Base-by-base conservation (phyloP, 1,284 basidiomycete genomes). In the Rhodotorula sp. region DNA sequence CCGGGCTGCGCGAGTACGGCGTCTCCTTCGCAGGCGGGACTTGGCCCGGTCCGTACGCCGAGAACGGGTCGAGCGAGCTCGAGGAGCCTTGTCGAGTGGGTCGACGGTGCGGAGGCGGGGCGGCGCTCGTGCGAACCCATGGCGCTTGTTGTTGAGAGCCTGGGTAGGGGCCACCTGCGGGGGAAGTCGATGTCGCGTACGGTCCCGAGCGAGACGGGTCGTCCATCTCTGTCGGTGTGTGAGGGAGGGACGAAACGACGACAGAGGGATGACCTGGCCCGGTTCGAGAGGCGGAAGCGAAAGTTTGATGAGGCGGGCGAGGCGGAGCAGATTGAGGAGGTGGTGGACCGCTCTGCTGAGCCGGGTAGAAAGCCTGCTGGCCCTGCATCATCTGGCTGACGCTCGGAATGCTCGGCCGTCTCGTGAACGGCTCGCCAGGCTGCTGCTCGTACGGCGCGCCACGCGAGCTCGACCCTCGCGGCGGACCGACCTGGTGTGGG, bases 1-100 rank as follows among this genome's bases (percentile, higher is more conserved):
- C 94, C 6, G 94, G 94, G 0, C 91, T 93, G 69, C 94, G 89
- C 64, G 93, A 94, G 81, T 96, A 97, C 8, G 92, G 92, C 20
- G 91, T 63, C 28, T 71, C 72, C 48, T 69, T 71, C 10, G 28
- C 2, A 28, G 59, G 44, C 47, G 53, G 51, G 11, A 34, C 28
- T 30, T 46, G 40, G 1, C 62, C 66, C 8, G 69, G 55, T 11
- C 59, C 63, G 44, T 62, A 64, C 8, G 59, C 60, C n/a, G 64
- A 34, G 5, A 28, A 10, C 18, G 72, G 73, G 26, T 69, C 70
- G 52, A 74, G 72, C 31, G 70, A 66, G 31, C 64, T 56, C 22
- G 60, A 48, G 37, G 69, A 67, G 26, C 37, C 52, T 22, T 69
- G 70, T 16, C 70, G 67, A 50, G 40, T 28, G 22, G 26, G 28